These are phyloP conservation scores for Skeletonema costatum DNA, from an alignment of 108 stramenopile genomes.

Conservation along the genomic window DNA sequence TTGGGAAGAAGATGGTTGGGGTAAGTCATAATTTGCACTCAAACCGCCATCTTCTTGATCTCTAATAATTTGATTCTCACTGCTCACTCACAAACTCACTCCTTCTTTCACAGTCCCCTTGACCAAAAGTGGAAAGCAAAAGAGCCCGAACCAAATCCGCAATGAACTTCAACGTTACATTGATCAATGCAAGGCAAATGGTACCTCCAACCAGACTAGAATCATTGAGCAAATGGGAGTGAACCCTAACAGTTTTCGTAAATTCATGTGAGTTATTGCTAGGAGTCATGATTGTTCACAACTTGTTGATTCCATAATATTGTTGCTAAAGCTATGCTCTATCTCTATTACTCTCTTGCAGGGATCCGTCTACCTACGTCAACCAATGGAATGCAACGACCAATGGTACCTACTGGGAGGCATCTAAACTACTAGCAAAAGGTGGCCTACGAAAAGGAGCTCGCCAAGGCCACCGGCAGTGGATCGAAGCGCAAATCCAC, in stretches of 20 bases:
- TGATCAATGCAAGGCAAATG: slow-evolving; percentile 13
- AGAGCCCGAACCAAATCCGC: slow-evolving; percentile 18
- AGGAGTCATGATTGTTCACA: too few relatives aligned
- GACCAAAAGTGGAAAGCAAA: slow-evolving; percentile 18
- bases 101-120: background rate
- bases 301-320: background rate
- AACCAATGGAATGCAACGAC: slow-evolving; percentile 18
- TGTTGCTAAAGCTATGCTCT: slow-evolving; percentile 19
- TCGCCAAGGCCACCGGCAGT: background rate
- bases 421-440: slow-evolving; percentile 10
- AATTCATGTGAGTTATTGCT: slow-evolving; percentile 18
- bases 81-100: too few relatives aligned
- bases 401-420: slow-evolving; percentile 22
- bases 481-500: slow-evolving; percentile 14
- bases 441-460: slow-evolving; percentile 7
- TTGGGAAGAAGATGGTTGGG: slow-evolving; percentile 15
- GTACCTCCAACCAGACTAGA: slow-evolving; percentile 9
- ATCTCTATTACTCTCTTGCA: background rate
- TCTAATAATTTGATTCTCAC: too few relatives aligned
- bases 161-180: slow-evolving; percentile 29
- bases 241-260: slow-evolving; percentile 17
- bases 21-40: too few relatives aligned
- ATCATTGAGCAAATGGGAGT: slow-evolving; percentile 17
- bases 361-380: background rate
- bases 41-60: background rate